Evolutionary conservation across 768 basidiomycete genomes (phyloP).

Genomic region (Lyophyllum shimeji): DNA sequence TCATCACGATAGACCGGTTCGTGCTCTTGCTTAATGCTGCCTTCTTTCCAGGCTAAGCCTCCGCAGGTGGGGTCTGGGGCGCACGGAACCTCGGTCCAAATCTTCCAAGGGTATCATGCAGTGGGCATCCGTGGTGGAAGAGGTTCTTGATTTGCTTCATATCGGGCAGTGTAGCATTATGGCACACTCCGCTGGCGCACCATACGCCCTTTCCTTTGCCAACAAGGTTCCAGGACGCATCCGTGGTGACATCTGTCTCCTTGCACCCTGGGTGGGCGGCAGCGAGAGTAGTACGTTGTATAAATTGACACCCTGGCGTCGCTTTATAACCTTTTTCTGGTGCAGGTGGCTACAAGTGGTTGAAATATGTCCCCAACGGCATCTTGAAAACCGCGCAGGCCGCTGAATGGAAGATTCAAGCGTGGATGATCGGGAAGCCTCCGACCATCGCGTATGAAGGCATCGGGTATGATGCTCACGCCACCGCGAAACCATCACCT

Average conservation of each 20-base stretch:
- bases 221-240: constrained; percentile 74
- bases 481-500: constrained; percentile 20
- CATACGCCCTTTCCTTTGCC: constrained; percentile 89
- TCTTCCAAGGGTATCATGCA: constrained; percentile 79
- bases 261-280: constrained; percentile 97
- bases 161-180: constrained; percentile 84
- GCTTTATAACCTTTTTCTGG: constrained; percentile 6
- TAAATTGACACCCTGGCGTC: not conserved
- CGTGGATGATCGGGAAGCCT: constrained; percentile 97
- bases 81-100: constrained; percentile 71
- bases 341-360: constrained; percentile 88
- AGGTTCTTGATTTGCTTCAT: constrained; percentile 79
- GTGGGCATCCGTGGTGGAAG: constrained; percentile 90
- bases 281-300: constrained; percentile 75
- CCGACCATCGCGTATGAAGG: constrained; percentile 83
- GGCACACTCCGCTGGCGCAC: constrained; percentile 95
- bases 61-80: constrained; percentile 87
- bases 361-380: constrained; percentile 93
- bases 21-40: constrained; percentile 18
- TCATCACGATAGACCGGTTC: constrained; percentile 93
- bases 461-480: constrained; percentile 72
- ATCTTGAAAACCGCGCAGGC: constrained; percentile 94
- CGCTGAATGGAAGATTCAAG: constrained; percentile 96
- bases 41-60: constrained; percentile 12
- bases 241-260: constrained; percentile 78